phyloP scores from a whole-genome alignment of 2,329 filamentous ascomycete species.

The Lecanosticta acicola region DNA sequence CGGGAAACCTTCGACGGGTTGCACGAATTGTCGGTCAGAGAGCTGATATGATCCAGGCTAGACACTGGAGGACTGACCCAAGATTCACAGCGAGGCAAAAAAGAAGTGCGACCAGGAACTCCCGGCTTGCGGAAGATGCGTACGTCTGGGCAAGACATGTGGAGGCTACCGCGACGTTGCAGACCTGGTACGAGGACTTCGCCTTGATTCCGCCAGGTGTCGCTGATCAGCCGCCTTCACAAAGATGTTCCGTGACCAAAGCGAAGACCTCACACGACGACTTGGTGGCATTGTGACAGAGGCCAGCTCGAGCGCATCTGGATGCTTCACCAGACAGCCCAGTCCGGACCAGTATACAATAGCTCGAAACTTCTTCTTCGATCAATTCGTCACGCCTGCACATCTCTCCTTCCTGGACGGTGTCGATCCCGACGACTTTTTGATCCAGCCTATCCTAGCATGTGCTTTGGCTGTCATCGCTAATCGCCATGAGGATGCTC shows the following conservation, averaged over 20 bases:
- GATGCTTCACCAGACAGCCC: conserved; percentile 1
- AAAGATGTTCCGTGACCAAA: conserved; percentile 17
- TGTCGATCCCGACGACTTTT: conserved; percentile 6
- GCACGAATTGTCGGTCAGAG: background rate
- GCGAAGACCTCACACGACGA: conserved; percentile 8
- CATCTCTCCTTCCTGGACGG: conserved; percentile 13
- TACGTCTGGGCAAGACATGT: conserved; percentile 16
- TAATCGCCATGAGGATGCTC: conserved; percentile 6
- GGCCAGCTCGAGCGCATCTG: background rate
- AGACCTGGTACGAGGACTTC: too few relatives aligned
- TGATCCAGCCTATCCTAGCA: conserved; percentile 15
- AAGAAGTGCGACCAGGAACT: conserved; percentile 6
- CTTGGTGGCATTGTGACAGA: conserved; percentile 3
- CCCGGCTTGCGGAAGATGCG: conserved; percentile 16
- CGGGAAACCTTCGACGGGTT: background rate
- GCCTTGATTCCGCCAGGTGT: too few relatives aligned
- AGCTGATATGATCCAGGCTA: background rate
- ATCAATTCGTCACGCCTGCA: conserved; percentile 10
- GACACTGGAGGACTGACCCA: background rate
- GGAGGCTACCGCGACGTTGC: conserved; percentile 17
- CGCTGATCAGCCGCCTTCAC: too few relatives aligned
- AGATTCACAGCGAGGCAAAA: background rate
- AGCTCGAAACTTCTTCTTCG: conserved; percentile 11
- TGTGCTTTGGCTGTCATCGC: conserved; percentile 12
- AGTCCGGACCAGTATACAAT: conserved; percentile 7